phyloP scores from a whole-genome alignment of 345 rosid species.

The Combretum micranthum region DNA sequence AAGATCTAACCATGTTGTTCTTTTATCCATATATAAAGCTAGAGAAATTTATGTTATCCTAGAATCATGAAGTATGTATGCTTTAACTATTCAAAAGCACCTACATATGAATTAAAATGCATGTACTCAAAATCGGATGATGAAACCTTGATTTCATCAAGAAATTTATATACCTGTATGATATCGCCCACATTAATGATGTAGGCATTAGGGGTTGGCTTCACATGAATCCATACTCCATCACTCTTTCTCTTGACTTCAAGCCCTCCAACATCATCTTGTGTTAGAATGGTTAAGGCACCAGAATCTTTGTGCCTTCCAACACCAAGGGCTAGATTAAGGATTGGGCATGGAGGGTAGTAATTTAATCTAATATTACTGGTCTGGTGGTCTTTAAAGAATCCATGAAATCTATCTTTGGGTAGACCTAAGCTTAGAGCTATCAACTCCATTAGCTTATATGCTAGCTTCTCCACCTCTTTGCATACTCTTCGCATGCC shows the following conservation, averaged over 20 bases:
- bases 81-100: not conserved
- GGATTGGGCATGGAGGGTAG: constrained; percentile 32
- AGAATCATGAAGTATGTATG: not conserved
- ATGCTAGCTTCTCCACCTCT: constrained; percentile 16
- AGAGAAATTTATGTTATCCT: not conserved
- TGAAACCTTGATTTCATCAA: too few relatives aligned
- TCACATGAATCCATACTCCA: constrained; percentile 33
- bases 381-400: constrained; percentile 24
- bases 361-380: constrained; percentile 20
- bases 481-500: constrained; percentile 24
- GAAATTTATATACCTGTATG: constrained; percentile 18
- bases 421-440: constrained; percentile 29
- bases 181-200: constrained; percentile 26
- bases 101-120: too few relatives aligned
- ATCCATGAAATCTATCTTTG: constrained; percentile 15
- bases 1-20: too few relatives aligned
- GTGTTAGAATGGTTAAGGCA: constrained; percentile 23
- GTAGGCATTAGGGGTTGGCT: constrained; percentile 19
- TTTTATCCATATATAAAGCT: too few relatives aligned
- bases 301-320: constrained; percentile 25
- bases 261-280: constrained; percentile 33
- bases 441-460: constrained; percentile 22
- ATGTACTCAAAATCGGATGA: too few relatives aligned
- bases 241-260: constrained; percentile 27
- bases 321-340: constrained; percentile 27